phyloP scores from a whole-genome alignment of 2,329 filamentous ascomycete genomes.

The Bipolaris gigantea region DNA sequence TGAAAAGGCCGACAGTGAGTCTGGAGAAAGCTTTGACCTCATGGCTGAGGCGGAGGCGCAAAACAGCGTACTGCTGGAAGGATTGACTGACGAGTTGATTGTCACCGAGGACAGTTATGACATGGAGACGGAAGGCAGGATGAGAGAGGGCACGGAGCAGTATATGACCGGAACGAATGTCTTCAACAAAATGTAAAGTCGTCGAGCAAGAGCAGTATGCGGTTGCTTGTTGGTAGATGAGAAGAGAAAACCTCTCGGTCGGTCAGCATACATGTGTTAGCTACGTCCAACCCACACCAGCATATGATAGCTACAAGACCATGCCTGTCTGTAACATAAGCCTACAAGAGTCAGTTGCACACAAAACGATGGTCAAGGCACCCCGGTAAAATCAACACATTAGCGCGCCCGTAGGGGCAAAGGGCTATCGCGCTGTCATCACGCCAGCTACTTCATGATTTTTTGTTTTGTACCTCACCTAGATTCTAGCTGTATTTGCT shows the following conservation, averaged over 20 bases:
- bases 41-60: constrained; percentile 52
- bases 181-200: constrained; percentile 38
- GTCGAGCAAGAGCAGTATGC: not conserved
- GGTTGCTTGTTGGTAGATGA: not conserved
- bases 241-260: not conserved
- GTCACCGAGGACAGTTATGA: constrained; percentile 9
- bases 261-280: not conserved
- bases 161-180: constrained; percentile 24
- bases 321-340: not conserved
- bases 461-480: not conserved
- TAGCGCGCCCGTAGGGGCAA: not conserved
- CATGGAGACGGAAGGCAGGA: constrained; percentile 17
- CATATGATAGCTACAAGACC: too few species aligned
- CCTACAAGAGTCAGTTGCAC: not conserved
- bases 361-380: not conserved
- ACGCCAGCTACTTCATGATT: not conserved
- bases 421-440: not conserved
- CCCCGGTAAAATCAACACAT: not conserved
- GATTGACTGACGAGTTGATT: constrained; percentile 12
- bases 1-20: constrained; percentile 34
- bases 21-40: constrained; percentile 49
- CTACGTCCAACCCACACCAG: not conserved
- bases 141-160: constrained; percentile 23
- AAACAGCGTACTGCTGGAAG: constrained; percentile 37
- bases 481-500: too few species aligned